Evolutionary conservation across 2,329 filamentous ascomycete species (phyloP), one percentile per base, ranked within the genome.

Genomic region (Ramichloridium luteum): DNA sequence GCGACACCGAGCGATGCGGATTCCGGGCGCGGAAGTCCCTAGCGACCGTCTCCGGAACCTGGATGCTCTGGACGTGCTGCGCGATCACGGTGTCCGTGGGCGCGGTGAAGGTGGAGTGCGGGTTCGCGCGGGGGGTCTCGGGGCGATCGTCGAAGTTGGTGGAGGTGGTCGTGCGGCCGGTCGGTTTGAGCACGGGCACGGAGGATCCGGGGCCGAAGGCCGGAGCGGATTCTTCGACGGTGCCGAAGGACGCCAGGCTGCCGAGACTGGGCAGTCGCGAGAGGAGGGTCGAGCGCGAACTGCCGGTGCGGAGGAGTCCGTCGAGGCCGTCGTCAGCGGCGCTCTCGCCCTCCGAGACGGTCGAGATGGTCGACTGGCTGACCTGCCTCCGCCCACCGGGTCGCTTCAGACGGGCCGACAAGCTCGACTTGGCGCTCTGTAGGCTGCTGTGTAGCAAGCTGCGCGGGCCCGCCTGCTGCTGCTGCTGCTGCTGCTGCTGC

Each of bases 1-100:
- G 65, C 6, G 68, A 69, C 5, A 69, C 57, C 20, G 77, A 65
- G 13, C 74, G 71, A n/a, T n/a, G n/a, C n/a, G 8, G 20, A 41
- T 77, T 72, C 49, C 83, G 80, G 42, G 77, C 80, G 47, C 79
- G 78, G 57, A 90, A 94, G 53, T 93, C 82, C 44, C 78, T 76
- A 3, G 81, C 84, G 37, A 94, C 67, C 4, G 83, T 90, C 48
- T 90, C 84, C 3, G 88, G 88, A 1, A 94, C 83, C 36, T 88
- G 81, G 10, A 96, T 83, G 48, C 88, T 85, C 46, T 81, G 79
- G 27, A 94, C 79, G 51, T 90, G 86, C 35, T 84, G 79, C 26
- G 85, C 77, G 48, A 94, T 80, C 30, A 85, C 77, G 2, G 85
- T 94, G 51, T 94, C 86, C 2, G 84, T 90, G 13, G 69, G 62